phyloP scores from a whole-genome alignment of 805 yeast species.

The Nakazawaea populi region DNA sequence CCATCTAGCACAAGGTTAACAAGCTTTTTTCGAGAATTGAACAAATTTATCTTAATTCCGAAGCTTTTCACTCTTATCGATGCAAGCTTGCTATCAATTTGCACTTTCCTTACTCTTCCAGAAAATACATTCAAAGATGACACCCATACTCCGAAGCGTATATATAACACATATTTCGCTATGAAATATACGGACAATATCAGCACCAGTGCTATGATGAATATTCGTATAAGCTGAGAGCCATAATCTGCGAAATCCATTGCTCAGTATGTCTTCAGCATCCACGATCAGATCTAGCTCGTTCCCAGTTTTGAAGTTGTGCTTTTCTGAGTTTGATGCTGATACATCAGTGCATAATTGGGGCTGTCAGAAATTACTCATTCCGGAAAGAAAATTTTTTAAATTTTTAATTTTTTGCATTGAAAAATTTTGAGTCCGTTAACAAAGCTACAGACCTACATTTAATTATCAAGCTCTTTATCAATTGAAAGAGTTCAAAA shows the following conservation, averaged over 20 bases:
- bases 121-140: constrained; percentile 23
- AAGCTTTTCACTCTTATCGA: constrained; percentile 4
- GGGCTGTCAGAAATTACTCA: neutral
- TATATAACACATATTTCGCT: neutral
- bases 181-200: neutral
- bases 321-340: neutral
- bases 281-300: neutral
- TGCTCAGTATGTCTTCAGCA: neutral
- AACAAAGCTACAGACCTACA: neutral
- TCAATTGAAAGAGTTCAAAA: neutral
- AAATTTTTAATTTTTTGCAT: neutral
- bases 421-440: constrained; percentile 2
- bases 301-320: neutral
- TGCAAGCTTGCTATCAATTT: constrained; percentile 8
- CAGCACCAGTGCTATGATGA: neutral
- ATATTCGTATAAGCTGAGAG: too few relatives aligned
- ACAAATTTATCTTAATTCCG: constrained; percentile 11
- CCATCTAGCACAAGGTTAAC: constrained; percentile 11
- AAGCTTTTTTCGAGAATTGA: constrained; percentile 12
- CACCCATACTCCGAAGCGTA: constrained; percentile 20
- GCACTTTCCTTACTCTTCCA: constrained; percentile 15
- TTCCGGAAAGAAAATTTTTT: neutral
- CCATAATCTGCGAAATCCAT: neutral
- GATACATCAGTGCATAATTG: neutral
- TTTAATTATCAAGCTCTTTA: neutral